A percentile compares a stretch with the other conserved stretches of the same genome.
Evolutionary conservation across 495 filamentous ascomycete species (phyloP).

Genomic region (Hypoxylon crocopeplum): DNA sequence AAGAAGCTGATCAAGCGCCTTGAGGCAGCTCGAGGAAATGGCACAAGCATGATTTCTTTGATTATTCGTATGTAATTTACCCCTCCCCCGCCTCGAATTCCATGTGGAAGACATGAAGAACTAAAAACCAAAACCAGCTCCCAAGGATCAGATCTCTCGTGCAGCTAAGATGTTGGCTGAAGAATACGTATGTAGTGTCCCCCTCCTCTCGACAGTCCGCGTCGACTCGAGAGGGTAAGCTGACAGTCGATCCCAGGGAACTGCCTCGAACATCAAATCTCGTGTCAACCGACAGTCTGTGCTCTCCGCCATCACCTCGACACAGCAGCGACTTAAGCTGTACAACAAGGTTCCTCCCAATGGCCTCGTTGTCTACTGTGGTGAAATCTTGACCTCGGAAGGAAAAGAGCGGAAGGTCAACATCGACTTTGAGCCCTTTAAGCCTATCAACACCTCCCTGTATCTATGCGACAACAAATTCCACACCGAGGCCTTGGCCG

Average conservation of each 20-base stretch:
- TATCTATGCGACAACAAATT: conserved; percentile 99
- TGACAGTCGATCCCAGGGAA: conserved; percentile 69
- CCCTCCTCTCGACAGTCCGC: background rate
- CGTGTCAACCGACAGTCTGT: conserved; percentile 98
- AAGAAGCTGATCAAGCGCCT: conserved; percentile 98
- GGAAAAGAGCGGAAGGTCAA: conserved; percentile 99
- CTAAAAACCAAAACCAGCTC: conserved; percentile 61
- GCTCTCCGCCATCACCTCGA: conserved; percentile 96
- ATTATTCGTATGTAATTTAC: conserved; percentile 79
- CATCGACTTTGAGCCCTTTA: conserved; percentile 99
- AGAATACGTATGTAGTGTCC: conserved; percentile 81
- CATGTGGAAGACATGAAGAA: background rate
- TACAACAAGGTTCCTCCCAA: conserved; percentile 99
- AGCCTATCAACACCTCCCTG: conserved; percentile 98
- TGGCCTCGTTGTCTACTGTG: conserved; percentile 97
- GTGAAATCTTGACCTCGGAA: conserved; percentile 99
- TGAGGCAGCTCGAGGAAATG: conserved; percentile 91
- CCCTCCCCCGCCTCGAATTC: conserved; percentile 30
- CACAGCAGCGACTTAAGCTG: conserved; percentile 96
- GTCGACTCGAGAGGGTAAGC: conserved; percentile 4
- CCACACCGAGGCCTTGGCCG: conserved; percentile 95
- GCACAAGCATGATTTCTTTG: conserved; percentile 97
- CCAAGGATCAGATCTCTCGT: conserved; percentile 96
- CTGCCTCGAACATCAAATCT: conserved; percentile 98
- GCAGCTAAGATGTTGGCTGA: conserved; percentile 99